phyloP scores from a whole-genome alignment of 2,329 filamentous ascomycete species.

The Colletotrichum eleusines region DNA sequence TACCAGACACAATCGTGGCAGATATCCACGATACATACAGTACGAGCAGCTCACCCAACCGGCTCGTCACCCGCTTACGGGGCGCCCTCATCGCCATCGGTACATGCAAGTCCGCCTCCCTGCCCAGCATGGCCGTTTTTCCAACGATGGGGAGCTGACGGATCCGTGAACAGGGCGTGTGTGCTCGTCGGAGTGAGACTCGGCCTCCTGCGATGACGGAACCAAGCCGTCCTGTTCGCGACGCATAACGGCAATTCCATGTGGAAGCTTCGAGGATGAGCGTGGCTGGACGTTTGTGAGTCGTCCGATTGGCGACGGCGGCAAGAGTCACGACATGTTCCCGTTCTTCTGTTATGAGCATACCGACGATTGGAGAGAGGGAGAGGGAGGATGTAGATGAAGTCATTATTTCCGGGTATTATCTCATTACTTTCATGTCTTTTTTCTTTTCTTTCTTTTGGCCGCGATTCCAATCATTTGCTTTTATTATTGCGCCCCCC shows the following conservation, averaged over 20 bases:
- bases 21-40: constrained; percentile 5
- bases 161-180: not conserved
- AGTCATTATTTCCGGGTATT: not conserved
- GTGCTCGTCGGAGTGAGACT: not conserved
- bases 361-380: too few relatives aligned
- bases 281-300: too few relatives aligned
- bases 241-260: constrained; percentile 49
- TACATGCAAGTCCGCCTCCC: constrained; percentile 42
- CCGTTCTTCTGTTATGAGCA: not conserved
- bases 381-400: not conserved
- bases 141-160: too few relatives aligned
- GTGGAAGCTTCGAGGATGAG: constrained; percentile 27
- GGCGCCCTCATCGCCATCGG: constrained; percentile 45
- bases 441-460: too few relatives aligned
- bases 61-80: constrained; percentile 45
- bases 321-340: not conserved
- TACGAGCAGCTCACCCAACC: constrained; percentile 43
- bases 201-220: constrained; percentile 48
- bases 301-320: not conserved
- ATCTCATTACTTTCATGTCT: not conserved
- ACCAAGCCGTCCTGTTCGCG: constrained; percentile 56
- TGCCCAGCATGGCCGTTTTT: constrained; percentile 34
- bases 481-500: not conserved
- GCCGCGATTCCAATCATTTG: not conserved
- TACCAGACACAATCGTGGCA: not conserved